Evolutionary conservation across 441 rosid genomes (phyloP), one percentile per base, ranked within the genome.

Genomic region (Jatropha multifida): DNA sequence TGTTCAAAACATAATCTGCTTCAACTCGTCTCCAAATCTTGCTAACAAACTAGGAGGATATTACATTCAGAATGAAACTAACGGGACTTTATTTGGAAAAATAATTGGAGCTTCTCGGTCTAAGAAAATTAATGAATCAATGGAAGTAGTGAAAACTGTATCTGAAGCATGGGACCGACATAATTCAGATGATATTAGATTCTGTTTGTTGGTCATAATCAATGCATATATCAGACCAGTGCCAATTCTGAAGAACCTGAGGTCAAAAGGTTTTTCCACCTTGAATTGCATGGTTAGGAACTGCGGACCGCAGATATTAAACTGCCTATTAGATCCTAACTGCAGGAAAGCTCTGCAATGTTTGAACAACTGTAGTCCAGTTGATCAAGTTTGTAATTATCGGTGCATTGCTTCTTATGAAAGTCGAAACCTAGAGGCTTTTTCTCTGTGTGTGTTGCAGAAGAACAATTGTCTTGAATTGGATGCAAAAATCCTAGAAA

Each of bases 341-440:
- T 91, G 97, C 78, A 85, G 97, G 84, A 93, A 93, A 81, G 98
- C 97, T 41, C 92, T 94, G 54, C 94, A 91, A 77, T 93, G 99
- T 85, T 83, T 94, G 85, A 92, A 91, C 77, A 79, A 84, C n/a
- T 94, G 99, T 78, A 94, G 93, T 84, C 96, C 97, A 0, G 94
- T 93, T 40, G 96, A 94, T 72, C 99, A 89, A 75, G 99, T 94
- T 65, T 94, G 99, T 77, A 94, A 90, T 48, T 92, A 94, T 73
- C 79, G 89, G 59, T 92, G 99, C 66, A 94, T 94, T 81, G 97
- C 97, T 55, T 94, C 99, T 32, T 94, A 92, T 26, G 97, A 94
- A 79, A 90, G 97, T 74, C 90, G 92, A 1, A 78, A 83, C 32
- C 81, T 94, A n/a, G 97, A 94, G 85, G 96, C 96, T 4, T 92